Base-by-base conservation (phyloP, 1,139 yeast species). In the Yamadazyma spencermartinsiae region DNA sequence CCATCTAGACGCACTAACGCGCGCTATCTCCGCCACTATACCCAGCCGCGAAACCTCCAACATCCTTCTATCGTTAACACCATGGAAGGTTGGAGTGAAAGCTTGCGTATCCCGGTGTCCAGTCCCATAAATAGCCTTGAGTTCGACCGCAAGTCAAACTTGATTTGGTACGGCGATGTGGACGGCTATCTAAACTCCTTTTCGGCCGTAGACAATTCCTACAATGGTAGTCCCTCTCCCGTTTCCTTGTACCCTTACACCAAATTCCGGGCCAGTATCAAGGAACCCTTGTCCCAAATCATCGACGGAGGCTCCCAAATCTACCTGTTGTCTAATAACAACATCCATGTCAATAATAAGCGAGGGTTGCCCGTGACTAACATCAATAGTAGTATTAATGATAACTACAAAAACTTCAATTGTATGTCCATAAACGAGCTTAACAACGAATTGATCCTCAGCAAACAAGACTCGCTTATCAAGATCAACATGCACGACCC, bases 111-210 rank as follows among this genome's bases (percentile, higher is more conserved):
- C 17, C 33, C 46, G 9, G 16, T 36, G 1, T 19, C 29, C 5
- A 35, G 19, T 17, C 31, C 49, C 14, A 49, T 66, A 27, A 44
- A 66, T 7, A 40, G 79, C n/a, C 49, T 79, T 20, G 55, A 66
- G 18, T 89, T 89, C 58, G 98, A 92, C 60, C 74, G 74, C 34
- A 65, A 74, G 16, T 78, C 82, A 42, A 92, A 89, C 51, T 65
- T 90, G 33, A 57, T 90, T 3, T 92, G 98, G 98, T 72, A 83
- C 4, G 96, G 96, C n/a, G 92, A 86, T 55, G 65, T 73, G 9
- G 60, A 56, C 26, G 74, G 74, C 9, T 59, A 52, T 43, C 45
- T 69, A 4, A 52, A 62, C 7, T 63, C 70, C 15, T 63, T 56
- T 42, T 55, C 68, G 4, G 61, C 61, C 13, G n/a, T 28, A 16